Percentiles rank a stretch among this genome's conserved stretches.
phyloP scores from a whole-genome alignment of 768 basidiomycete species.

The Rickenella mellea region DNA sequence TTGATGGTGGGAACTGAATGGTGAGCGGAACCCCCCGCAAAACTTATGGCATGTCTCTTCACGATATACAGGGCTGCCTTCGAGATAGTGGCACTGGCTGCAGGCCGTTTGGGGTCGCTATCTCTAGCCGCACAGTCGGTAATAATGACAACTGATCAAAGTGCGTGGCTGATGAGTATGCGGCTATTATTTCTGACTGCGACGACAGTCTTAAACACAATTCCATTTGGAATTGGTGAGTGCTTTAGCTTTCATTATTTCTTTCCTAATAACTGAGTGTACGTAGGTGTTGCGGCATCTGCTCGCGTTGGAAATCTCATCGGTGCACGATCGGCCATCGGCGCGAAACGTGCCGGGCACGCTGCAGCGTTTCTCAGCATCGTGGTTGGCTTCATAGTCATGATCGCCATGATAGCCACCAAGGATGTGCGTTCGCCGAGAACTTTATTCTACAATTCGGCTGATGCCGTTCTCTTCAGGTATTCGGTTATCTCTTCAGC shows the following conservation, averaged over 20 bases:
- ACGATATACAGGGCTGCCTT: conserved; percentile 56
- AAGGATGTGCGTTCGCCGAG: conserved; percentile 37
- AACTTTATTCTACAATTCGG: neutral
- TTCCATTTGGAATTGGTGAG: conserved; percentile 63
- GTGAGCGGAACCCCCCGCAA: conserved; percentile 24
- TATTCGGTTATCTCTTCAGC: conserved; percentile 61
- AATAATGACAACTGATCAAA: conserved; percentile 76
- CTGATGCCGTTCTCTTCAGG: conserved; percentile 24
- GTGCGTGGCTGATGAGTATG: conserved; percentile 23
- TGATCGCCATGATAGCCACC: conserved; percentile 44
- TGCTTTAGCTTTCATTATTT: neutral
- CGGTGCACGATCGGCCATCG: conserved; percentile 41
- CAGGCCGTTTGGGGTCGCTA: conserved; percentile 58
- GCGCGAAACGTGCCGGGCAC: conserved; percentile 51
- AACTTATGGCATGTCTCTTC: neutral
- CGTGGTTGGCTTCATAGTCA: conserved; percentile 45
- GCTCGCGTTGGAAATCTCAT: conserved; percentile 67
- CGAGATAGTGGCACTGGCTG: conserved; percentile 73
- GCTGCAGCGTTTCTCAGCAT: conserved; percentile 58
- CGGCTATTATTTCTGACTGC: neutral
- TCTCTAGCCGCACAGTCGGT: conserved; percentile 68
- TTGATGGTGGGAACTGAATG: conserved; percentile 78
- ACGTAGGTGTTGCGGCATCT: conserved; percentile 54
- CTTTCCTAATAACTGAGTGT: neutral
- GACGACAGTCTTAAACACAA: conserved; percentile 50